These are phyloP conservation scores for Fusarium clavum DNA, from an alignment of 2,329 filamentous ascomycete species.

Conservation along the genomic window DNA sequence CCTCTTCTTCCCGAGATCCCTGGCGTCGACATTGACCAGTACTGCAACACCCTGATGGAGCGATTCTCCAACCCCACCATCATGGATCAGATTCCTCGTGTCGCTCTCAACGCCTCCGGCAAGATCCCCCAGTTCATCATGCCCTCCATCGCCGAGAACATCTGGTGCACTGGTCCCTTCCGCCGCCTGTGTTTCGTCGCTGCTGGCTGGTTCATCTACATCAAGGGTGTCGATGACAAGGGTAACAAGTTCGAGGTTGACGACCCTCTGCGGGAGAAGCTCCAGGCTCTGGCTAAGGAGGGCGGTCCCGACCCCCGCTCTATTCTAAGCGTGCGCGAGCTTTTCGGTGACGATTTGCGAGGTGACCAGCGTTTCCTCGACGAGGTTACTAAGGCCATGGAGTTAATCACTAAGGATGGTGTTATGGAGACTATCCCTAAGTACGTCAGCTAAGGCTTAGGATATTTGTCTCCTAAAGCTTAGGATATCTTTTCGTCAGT, in stretches of 20 bases:
- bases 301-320: conserved; percentile 56
- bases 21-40: conserved; percentile 63
- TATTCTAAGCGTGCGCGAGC: conserved; percentile 59
- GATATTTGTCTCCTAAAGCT: not conserved
- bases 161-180: conserved; percentile 58
- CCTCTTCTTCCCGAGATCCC: conserved; percentile 62
- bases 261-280: conserved; percentile 61
- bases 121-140: conserved; percentile 66
- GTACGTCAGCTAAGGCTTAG: conserved; percentile 51
- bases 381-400: conserved; percentile 60
- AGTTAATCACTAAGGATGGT: conserved; percentile 59
- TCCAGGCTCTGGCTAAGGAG: conserved; percentile 58
- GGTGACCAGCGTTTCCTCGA: conserved; percentile 59
- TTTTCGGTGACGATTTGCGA: conserved; percentile 65
- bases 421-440: conserved; percentile 62
- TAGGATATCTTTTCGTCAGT: not conserved
- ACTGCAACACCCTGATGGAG: conserved; percentile 64
- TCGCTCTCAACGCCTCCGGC: conserved; percentile 64
- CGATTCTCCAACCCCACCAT: conserved; percentile 68
- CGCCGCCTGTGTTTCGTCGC: conserved; percentile 62
- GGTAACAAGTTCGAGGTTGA: conserved; percentile 57
- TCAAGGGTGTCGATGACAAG: conserved; percentile 62
- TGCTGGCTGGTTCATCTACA: conserved; percentile 63
- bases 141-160: conserved; percentile 60
- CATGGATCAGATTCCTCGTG: conserved; percentile 64